Conservation (phyloP, 257 asterid species). For the Jacaranda copaia region DNA sequence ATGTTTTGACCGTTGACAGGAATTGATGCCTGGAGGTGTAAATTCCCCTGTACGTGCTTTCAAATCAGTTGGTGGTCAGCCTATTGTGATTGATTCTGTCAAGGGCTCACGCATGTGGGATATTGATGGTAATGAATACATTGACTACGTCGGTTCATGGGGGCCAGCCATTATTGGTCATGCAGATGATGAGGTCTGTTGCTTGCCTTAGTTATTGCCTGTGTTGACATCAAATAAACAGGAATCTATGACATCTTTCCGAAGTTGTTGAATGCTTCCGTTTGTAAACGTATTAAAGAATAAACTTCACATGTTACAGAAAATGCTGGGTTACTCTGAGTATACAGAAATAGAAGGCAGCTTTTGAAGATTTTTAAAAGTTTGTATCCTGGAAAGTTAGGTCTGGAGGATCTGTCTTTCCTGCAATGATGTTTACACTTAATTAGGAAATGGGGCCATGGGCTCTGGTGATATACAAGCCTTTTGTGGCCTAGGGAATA, state of each 20-base stretch:
- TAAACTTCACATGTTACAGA: background rate
- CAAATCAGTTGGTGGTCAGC: slow-evolving; percentile 98
- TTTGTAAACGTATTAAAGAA: background rate
- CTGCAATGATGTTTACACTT: background rate
- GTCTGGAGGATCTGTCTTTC: background rate
- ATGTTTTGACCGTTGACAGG: slow-evolving; percentile 53
- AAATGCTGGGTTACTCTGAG: background rate
- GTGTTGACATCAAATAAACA: slow-evolving; percentile 20
- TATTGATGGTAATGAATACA: slow-evolving; percentile 96
- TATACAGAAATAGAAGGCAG: slow-evolving; percentile 9
- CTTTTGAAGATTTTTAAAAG: background rate
- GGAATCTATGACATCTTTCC: background rate
- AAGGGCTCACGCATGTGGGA: slow-evolving; percentile 98
- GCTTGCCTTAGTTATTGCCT: slow-evolving; percentile 24
- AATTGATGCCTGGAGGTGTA: slow-evolving; percentile 99
- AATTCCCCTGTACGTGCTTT: slow-evolving; percentile 99
- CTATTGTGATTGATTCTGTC: slow-evolving; percentile 83
- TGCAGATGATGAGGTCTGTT: slow-evolving; percentile 91
- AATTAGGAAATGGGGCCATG: background rate
- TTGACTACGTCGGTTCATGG: slow-evolving; percentile 99
- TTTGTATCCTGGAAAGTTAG: background rate
- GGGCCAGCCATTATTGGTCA: slow-evolving; percentile 99
- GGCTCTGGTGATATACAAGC: slow-evolving; percentile 3
- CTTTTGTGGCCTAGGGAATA: background rate
- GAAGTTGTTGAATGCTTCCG: slow-evolving; percentile 8